Evolutionary conservation across 148 eudicot genomes (phyloP).

Genomic region (Mesembryanthemum crystallinum): DNA sequence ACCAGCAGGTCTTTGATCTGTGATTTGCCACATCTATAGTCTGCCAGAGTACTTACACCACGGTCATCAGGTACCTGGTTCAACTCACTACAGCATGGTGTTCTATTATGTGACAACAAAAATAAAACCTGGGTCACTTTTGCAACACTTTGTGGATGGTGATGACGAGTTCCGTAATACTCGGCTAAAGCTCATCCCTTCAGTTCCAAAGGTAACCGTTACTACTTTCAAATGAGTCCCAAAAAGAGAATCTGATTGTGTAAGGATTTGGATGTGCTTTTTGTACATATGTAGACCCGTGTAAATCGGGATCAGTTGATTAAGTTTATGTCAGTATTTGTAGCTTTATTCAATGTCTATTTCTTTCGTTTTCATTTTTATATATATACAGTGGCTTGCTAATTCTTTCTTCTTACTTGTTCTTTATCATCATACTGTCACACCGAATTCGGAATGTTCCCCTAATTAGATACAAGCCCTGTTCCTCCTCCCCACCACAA

Average conservation of each 20-base stretch:
- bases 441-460: too few relatives aligned
- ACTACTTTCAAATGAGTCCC: not conserved
- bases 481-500: too few relatives aligned
- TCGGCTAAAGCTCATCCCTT: constrained; percentile 91
- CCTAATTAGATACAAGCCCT: too few relatives aligned
- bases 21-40: constrained; percentile 11
- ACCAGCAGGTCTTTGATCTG: constrained; percentile 9
- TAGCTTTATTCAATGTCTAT: too few relatives aligned
- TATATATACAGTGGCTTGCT: too few relatives aligned
- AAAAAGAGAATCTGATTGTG: not conserved
- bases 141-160: constrained; percentile 97
- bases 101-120: constrained; percentile 79
- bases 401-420: too few relatives aligned
- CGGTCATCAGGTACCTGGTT: constrained; percentile 81
- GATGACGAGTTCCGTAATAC: constrained; percentile 98
- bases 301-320: not conserved
- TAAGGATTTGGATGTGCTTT: not conserved
- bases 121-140: constrained; percentile 73
- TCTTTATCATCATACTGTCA: too few relatives aligned
- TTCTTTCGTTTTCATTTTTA: too few relatives aligned
- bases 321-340: too few relatives aligned
- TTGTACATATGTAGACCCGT: not conserved
- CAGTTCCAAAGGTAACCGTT: constrained; percentile 83
- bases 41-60: constrained; percentile 19
- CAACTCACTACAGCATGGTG: constrained; percentile 97